These are phyloP conservation scores for Colletotrichum sublineola DNA, from an alignment of 2,329 filamentous ascomycete genomes.

Conservation along the genomic window DNA sequence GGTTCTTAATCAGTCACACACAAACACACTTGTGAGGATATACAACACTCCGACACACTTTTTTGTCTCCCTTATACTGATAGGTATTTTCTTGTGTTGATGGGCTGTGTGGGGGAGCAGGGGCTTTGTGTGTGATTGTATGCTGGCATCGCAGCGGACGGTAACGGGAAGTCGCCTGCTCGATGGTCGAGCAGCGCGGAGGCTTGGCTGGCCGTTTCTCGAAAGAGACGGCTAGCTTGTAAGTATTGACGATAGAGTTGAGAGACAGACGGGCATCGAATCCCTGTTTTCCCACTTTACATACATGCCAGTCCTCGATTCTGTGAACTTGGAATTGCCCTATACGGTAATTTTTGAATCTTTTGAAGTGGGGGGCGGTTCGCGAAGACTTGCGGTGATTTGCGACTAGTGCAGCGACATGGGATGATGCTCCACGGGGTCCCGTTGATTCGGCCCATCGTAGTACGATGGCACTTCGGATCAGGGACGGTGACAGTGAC, in stretches of 20 bases:
- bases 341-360: not conserved
- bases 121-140: constrained; percentile 29
- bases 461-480: not conserved
- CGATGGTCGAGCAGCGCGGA: constrained; percentile 23
- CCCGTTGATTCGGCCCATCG: constrained; percentile 6
- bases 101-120: constrained; percentile 24
- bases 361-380: not conserved
- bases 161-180: constrained; percentile 23
- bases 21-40: constrained; percentile 36
- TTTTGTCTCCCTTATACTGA: constrained; percentile 30
- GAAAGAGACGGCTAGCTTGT: constrained; percentile 40
- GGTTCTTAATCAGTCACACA: constrained; percentile 43
- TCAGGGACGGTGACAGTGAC: not conserved
- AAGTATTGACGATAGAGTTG: constrained; percentile 39
- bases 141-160: constrained; percentile 18
- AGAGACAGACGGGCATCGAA: constrained; percentile 42
- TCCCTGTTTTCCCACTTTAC: constrained; percentile 36
- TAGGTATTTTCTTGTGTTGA: constrained; percentile 39
- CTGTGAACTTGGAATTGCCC: not conserved
- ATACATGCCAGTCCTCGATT: not conserved
- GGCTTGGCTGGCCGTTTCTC: constrained; percentile 33
- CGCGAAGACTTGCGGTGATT: constrained; percentile 4
- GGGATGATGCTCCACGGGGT: constrained; percentile 1
- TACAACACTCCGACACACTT: constrained; percentile 34
- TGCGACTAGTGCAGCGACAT: constrained; percentile 1